phyloP scores from a whole-genome alignment of 1,284 basidiomycete genomes.

The Schizopora paradoxa region DNA sequence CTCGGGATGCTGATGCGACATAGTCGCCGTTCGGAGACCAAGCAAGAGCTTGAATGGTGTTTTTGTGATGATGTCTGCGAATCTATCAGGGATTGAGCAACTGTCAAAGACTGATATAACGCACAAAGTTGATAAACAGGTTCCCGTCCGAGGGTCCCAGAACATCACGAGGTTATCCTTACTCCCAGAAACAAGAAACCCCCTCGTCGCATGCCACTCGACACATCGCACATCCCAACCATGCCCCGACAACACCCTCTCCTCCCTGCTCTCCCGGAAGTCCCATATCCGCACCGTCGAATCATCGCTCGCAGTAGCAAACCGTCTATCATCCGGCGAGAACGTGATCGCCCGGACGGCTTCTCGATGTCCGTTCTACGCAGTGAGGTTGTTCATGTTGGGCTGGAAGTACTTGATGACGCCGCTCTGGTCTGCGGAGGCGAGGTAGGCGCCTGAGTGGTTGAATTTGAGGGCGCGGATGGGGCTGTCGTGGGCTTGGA shows the following conservation, averaged over 20 bases:
- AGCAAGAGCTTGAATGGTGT: constrained; percentile 87
- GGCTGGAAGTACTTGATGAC: constrained; percentile 98
- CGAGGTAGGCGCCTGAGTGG: constrained; percentile 86
- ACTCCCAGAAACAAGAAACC: constrained; percentile 87
- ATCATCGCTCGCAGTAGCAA: constrained; percentile 94
- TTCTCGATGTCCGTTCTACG: constrained; percentile 87
- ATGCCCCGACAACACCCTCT: constrained; percentile 85
- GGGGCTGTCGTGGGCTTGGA: constrained; percentile 94
- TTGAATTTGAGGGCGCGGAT: constrained; percentile 89
- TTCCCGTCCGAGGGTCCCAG: constrained; percentile 94
- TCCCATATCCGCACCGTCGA: constrained; percentile 92
- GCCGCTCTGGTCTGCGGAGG: constrained; percentile 90
- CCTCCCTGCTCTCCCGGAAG: constrained; percentile 87
- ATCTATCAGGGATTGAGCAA: constrained; percentile 8
- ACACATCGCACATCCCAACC: constrained; percentile 99
- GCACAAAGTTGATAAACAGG: constrained; percentile 81
- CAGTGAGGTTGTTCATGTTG: constrained; percentile 97
- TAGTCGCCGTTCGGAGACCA: constrained; percentile 95
- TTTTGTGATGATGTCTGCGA: constrained; percentile 89
- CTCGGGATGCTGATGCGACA: constrained; percentile 90
- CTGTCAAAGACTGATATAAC: constrained; percentile 25
- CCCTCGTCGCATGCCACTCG: constrained; percentile 97
- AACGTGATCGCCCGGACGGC: constrained; percentile 89
- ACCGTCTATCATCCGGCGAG: constrained; percentile 86
- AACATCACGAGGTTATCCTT: constrained; percentile 99